Conservation (phyloP, 2,329 filamentous ascomycete species). For the Akanthomyces uredinophilus region DNA sequence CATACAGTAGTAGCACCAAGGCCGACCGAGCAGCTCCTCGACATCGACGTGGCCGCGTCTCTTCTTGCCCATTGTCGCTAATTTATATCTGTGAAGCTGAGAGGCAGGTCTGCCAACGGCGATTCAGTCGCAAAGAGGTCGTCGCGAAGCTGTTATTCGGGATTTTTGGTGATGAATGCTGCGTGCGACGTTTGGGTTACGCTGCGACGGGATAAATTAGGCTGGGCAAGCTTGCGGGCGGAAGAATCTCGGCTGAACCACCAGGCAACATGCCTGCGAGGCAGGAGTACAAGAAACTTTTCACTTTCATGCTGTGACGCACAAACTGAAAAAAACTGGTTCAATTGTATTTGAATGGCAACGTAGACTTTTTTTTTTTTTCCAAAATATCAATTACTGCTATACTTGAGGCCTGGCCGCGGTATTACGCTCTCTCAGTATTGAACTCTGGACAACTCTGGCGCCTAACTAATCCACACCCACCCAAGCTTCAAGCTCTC, state of each 20-base stretch:
- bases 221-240: not conserved
- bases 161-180: not conserved
- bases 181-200: not conserved
- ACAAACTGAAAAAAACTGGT: not conserved
- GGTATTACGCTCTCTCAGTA: not conserved
- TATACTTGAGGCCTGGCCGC: no score
- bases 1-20: slow-evolving; percentile 97
- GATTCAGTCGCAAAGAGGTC: not conserved
- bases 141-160: not conserved
- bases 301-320: not conserved
- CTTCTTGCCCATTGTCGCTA: slow-evolving; percentile 72
- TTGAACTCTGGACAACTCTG: not conserved
- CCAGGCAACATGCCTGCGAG: not conserved
- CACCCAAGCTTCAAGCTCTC: slow-evolving; percentile 20
- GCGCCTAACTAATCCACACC: no score
- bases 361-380: no score
- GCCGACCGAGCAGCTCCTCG: slow-evolving; percentile 79
- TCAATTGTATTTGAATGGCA: not conserved
- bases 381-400: no score
- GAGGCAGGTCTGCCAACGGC: not conserved
- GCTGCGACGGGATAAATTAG: slow-evolving; percentile 8
- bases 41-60: slow-evolving; percentile 81
- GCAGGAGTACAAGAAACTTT: not conserved
- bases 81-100: not conserved
- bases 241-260: slow-evolving; percentile 12